A percentile compares a stretch with the other conserved stretches of the same genome.
Evolutionary conservation across 768 basidiomycete species (phyloP).

Genomic region (Suillus cothurnatus): DNA sequence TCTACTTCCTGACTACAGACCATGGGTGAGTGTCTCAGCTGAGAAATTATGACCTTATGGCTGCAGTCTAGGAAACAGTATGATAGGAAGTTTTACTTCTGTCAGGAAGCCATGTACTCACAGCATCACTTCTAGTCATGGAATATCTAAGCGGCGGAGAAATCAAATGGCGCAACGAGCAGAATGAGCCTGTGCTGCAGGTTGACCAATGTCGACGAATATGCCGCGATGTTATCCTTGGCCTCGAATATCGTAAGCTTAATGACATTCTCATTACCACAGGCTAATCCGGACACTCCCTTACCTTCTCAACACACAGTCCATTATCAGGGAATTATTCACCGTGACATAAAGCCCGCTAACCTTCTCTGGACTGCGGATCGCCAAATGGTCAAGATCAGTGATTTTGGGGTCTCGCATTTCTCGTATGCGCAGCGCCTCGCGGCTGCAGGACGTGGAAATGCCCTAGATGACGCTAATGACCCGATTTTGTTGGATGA

Average conservation of each 20-base stretch:
- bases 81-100: slow-evolving; percentile 26
- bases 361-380: slow-evolving; percentile 92
- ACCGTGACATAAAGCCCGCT: slow-evolving; percentile 98
- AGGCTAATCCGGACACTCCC: background rate
- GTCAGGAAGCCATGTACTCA: slow-evolving; percentile 23
- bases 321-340: slow-evolving; percentile 97
- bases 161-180: slow-evolving; percentile 79
- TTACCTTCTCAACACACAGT: slow-evolving; percentile 50
- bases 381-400: slow-evolving; percentile 91
- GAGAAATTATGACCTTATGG: slow-evolving; percentile 37
- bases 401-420: slow-evolving; percentile 97
- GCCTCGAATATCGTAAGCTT: slow-evolving; percentile 89
- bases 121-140: slow-evolving; percentile 62
- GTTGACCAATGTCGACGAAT: slow-evolving; percentile 85
- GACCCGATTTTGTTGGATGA: slow-evolving; percentile 80
- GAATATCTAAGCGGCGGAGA: slow-evolving; percentile 97
- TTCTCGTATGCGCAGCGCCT: slow-evolving; percentile 89
- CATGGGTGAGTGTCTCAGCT: slow-evolving; percentile 33
- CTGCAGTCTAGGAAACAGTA: slow-evolving; percentile 33
- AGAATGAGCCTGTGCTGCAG: slow-evolving; percentile 72
- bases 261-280: background rate
- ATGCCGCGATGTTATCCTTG: slow-evolving; percentile 90
- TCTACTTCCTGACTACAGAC: slow-evolving; percentile 25
- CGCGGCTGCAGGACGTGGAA: slow-evolving; percentile 55
- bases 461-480: slow-evolving; percentile 44